These are phyloP conservation scores for Tulasnella sp. DNA, from an alignment of 768 basidiomycete genomes.

Conservation along the genomic window DNA sequence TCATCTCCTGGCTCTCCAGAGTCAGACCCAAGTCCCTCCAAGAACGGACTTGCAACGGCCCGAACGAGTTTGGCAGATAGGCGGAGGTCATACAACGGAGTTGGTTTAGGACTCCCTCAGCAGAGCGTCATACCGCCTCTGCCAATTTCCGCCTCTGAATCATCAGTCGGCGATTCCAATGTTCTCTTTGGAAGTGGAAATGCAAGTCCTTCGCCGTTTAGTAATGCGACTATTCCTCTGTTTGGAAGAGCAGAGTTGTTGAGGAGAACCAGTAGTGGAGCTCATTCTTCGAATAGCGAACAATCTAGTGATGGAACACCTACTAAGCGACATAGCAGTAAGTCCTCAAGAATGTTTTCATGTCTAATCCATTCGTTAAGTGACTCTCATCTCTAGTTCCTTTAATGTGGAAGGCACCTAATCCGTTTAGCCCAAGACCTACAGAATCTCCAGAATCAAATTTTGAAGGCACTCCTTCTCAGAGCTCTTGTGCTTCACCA, in stretches of 20 bases:
- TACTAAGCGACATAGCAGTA: neutral
- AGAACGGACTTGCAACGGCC: neutral
- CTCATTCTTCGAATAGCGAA: constrained; percentile 4
- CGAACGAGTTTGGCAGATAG: neutral
- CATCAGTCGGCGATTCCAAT: neutral
- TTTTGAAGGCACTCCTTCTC: neutral
- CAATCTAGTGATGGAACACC: neutral
- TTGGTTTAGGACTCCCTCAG: neutral
- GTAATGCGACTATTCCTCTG: neutral
- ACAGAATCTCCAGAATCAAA: neutral
- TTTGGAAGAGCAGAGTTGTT: constrained; percentile 6
- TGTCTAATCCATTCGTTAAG: neutral
- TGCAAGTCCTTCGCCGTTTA: neutral
- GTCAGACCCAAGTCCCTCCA: constrained; percentile 12
- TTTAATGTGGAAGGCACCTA: no score
- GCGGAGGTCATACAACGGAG: neutral
- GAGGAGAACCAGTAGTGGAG: constrained; percentile 13
- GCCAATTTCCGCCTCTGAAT: constrained; percentile 1
- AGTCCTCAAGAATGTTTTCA: neutral
- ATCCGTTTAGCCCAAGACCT: neutral
- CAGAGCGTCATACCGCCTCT: constrained; percentile 1
- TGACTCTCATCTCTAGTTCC: neutral
- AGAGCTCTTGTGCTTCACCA: no score
- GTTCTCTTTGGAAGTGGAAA: neutral
- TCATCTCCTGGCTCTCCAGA: constrained; percentile 12